A percentile compares a stretch with the other conserved stretches of the same genome.
Conservation (phyloP, 257 asterid genomes). For the Penstemon davidsonii region DNA sequence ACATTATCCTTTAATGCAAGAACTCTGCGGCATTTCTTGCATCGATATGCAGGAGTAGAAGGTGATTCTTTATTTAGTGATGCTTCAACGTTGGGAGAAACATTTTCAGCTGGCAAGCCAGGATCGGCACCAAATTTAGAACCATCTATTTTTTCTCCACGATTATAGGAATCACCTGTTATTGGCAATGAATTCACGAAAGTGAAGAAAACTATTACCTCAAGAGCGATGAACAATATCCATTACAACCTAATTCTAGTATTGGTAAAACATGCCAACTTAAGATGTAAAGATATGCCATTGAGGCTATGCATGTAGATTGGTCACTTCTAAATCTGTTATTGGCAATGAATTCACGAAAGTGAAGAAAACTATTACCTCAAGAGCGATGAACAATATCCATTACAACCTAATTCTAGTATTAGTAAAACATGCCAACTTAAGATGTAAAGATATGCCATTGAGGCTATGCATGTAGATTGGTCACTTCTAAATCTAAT, state of each 20-base stretch:
- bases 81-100: conserved; percentile 46
- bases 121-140: conserved; percentile 88
- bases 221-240: neutral
- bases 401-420: neutral
- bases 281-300: neutral
- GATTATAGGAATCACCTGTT: conserved; percentile 84
- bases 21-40: conserved; percentile 93
- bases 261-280: conserved; percentile 1
- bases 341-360: conserved; percentile 12
- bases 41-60: conserved; percentile 61
- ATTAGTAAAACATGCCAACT: conserved; percentile 2
- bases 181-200: conserved; percentile 12
- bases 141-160: conserved; percentile 81
- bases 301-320: neutral
- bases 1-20: conserved; percentile 81
- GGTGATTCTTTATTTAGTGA: conserved; percentile 34
- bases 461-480: neutral
- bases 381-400: neutral
- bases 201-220: neutral
- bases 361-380: neutral
- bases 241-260: neutral
- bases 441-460: neutral
- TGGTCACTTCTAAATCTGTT: conserved; percentile 4
- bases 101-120: conserved; percentile 48
- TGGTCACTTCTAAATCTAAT: neutral